Evolutionary conservation across 768 basidiomycete genomes (phyloP), one percentile per base, ranked within the genome.

Genomic region (Trichaptum fuscoviolaceum): DNA sequence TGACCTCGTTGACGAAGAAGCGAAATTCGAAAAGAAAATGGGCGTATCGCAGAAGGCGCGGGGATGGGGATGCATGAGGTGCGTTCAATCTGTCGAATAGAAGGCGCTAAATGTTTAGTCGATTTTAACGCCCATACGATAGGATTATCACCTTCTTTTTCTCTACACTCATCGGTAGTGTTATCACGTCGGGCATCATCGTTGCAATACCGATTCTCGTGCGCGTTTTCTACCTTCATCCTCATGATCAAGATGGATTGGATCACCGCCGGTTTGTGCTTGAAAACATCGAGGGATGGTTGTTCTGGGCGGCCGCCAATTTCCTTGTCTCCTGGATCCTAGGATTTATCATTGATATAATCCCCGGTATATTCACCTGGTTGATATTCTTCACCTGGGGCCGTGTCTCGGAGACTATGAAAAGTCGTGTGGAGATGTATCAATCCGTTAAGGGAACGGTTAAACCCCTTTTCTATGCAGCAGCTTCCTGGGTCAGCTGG

Each of bases 271-370:
- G 78, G 30, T 89, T 82, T 68, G 82, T 91, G 68, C 83, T 82
- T 64, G 82, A 87, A 68, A 92, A 89, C 73, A 74, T 89, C 59
- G 80, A 89, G 73, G 88, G 89, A 2, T 93, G 91, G 91, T 79
- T 92, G 2, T 91, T 90, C 75, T 93, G 91, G 90, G 86, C 85
- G 7, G 92, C 91, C 5, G 83, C 88, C 52, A 92, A 93, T 74
- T 78, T 92, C 63, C 78, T 90, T 66, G 82, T 92, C 63, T 92
- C 91, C 2, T 93, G 91, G 91, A 88, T 82, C 68, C 85, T 93
- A 35, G 92, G 88, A 23, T 78, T 91, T 77, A 77, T 89, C 67
- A 78, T 92, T 70, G 89, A 92, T 73, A 75, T 92, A 64, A 75
- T 91, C 63, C 91, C 91, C 12, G 77, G 82, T 58, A 62, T 88